Evolutionary conservation across 2,329 filamentous ascomycete genomes (phyloP), one percentile per base, ranked within the genome.

Genomic region (Chaetomiaceae sp.): DNA sequence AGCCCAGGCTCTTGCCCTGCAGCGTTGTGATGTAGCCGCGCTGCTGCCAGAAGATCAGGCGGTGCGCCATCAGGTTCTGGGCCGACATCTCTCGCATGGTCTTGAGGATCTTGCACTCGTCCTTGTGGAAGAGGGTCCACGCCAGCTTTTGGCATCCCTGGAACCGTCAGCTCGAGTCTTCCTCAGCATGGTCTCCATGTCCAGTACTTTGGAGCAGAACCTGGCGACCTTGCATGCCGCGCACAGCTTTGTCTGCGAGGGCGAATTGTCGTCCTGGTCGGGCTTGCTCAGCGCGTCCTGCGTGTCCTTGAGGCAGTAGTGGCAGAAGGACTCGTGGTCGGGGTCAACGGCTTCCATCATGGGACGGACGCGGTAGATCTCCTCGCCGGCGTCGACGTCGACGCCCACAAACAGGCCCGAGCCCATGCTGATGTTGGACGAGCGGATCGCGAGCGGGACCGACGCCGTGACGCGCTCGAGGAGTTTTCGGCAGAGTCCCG

Each of bases 71-170:
- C 3, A 65, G 53, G 11, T 56, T 44, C n/a, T 60, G 42, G 5
- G 60, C 20, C 2, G 51, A 47, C 33, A 66, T 53, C 8, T 15
- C 19, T 1, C 63, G 61, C 3, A 33, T 43, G 6, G 59, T 42
- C 20, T 50, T 48, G 29, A 69, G 54, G 1, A 65, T 22, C 17
- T 54, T 49, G 57, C 68, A 69, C 52, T 70, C 68, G 34, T 63
- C 58, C 20, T 59, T 65, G 56, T 70, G 68, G 42, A 64, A 67
- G 3, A 45, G 47, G n/a, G 44, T 50, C 66, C 66, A 68, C 0
- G 66, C 66, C 12, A 55, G 55, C 36, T 56, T 55, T 40, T 68
- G 66, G 48, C 68, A 70, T 17, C 57, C 27, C 65, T 68, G 25
- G 19, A 14, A 37, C 15, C 11, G n/a, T 39, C 6, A 49, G 46